These are phyloP conservation scores for Epichloe coenophiala DNA, from an alignment of 2,329 filamentous ascomycete genomes.

Conservation along the genomic window DNA sequence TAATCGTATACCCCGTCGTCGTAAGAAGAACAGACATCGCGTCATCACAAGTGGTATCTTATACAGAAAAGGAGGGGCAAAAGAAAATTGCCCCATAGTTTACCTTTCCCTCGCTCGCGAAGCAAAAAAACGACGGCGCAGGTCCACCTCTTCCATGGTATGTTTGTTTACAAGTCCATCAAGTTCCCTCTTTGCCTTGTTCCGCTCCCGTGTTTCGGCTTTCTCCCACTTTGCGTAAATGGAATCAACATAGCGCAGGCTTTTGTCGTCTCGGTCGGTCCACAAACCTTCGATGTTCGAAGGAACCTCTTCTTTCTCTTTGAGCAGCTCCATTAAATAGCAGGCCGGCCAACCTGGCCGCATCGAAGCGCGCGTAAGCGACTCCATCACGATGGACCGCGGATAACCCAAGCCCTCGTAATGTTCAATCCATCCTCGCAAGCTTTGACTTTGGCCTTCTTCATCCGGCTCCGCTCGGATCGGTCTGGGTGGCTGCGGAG, in stretches of 20 bases:
- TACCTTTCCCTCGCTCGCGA: slow-evolving; percentile 27
- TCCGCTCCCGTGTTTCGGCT: slow-evolving; percentile 3
- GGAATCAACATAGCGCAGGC: slow-evolving; percentile 18
- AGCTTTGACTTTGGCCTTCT: slow-evolving; percentile 14
- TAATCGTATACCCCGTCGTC: background rate
- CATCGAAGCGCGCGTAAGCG: slow-evolving; percentile 41
- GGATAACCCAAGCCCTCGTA: slow-evolving; percentile 31
- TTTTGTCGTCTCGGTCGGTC: slow-evolving; percentile 40
- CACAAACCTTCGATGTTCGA: slow-evolving; percentile 44
- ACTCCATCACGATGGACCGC: slow-evolving; percentile 30
- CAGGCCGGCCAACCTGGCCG: slow-evolving; percentile 32
- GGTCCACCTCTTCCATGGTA: slow-evolving; percentile 9
- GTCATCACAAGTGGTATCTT: background rate
- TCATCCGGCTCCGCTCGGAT: slow-evolving; percentile 2
- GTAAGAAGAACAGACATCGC: background rate
- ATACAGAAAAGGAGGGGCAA: background rate
- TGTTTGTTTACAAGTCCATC: slow-evolving; percentile 21
- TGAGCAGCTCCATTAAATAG: slow-evolving; percentile 37
- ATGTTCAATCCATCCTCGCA: slow-evolving; percentile 25
- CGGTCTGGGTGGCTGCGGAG: slow-evolving; percentile 7
- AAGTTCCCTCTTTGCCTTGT: slow-evolving; percentile 18
- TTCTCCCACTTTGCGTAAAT: slow-evolving; percentile 7
- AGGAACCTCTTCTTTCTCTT: slow-evolving; percentile 35
- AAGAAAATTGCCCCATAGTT: background rate
- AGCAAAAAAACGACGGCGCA: slow-evolving; percentile 18